These are phyloP conservation scores for Aspergillus clavatus DNA, from an alignment of 2,329 filamentous ascomycete species.

Conservation along the genomic window DNA sequence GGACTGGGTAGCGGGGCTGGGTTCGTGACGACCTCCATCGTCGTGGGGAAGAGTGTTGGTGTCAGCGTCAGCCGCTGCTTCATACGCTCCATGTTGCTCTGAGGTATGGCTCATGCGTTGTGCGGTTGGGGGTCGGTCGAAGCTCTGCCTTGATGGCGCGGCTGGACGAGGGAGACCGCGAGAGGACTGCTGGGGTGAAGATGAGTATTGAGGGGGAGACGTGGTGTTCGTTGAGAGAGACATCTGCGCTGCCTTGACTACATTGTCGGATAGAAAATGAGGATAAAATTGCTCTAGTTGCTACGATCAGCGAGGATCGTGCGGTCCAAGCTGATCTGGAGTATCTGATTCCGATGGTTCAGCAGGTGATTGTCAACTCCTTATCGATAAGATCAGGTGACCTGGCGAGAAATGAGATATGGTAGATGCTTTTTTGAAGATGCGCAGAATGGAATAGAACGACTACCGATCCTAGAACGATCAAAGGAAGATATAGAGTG, in stretches of 20 bases:
- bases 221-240: conserved; percentile 29
- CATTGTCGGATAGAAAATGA: conserved; percentile 20
- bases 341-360: too few species aligned
- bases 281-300: conserved; percentile 3
- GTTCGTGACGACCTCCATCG: conserved; percentile 14
- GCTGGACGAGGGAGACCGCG: conserved; percentile 11
- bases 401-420: background rate
- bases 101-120: conserved; percentile 10
- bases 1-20: conserved; percentile 28
- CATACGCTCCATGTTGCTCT: conserved; percentile 10
- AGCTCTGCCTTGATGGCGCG: conserved; percentile 15
- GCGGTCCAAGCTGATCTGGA: background rate
- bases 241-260: conserved; percentile 30
- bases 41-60: conserved; percentile 6
- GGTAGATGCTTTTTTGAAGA: background rate
- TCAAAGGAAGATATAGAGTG: conserved; percentile 6
- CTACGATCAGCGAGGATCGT: background rate
- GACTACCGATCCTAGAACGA: conserved; percentile 2
- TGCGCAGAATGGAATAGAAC: background rate
- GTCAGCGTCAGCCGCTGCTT: conserved; percentile 6
- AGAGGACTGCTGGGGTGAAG: conserved; percentile 26
- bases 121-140: conserved; percentile 15
- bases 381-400: conserved; percentile 28
- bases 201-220: conserved; percentile 22
- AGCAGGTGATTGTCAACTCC: conserved; percentile 14